Evolutionary conservation across 176 grass and related monocot genomes (phyloP).

Genomic region (Musa troglodytarum): DNA sequence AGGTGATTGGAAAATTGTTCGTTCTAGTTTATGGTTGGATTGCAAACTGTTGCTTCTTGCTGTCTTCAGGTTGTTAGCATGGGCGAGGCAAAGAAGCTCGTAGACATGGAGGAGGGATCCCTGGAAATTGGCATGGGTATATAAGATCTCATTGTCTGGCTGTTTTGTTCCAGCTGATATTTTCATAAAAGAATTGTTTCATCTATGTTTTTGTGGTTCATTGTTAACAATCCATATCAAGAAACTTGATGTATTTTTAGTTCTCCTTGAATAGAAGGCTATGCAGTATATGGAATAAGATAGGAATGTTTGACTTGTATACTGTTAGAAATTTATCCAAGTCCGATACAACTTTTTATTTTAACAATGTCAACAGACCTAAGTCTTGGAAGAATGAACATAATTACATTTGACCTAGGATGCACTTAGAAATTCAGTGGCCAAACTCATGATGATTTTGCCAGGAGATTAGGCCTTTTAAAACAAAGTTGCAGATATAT

Average conservation of each 20-base stretch:
- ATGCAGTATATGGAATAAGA: no score
- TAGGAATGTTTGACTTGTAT: no score
- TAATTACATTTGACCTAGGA: no score
- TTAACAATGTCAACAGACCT: no score
- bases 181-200: background rate
- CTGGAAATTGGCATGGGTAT: constrained; percentile 79
- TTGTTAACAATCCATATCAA: no score
- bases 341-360: no score
- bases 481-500: background rate
- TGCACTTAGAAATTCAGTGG: no score
- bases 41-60: background rate
- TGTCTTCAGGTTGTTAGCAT: constrained; percentile 31
- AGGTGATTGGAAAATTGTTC: background rate
- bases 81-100: constrained; percentile 52
- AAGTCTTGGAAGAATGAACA: no score
- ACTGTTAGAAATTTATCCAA: no score
- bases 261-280: no score
- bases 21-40: background rate
- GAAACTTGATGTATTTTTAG: no score
- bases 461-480: no score
- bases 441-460: background rate
- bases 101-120: constrained; percentile 60
- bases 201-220: background rate
- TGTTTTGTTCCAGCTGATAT: background rate
- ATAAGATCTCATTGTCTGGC: background rate